Evolutionary conservation across 108 stramenopile species (phyloP).

Genomic region (Skeletonema marinoi): DNA sequence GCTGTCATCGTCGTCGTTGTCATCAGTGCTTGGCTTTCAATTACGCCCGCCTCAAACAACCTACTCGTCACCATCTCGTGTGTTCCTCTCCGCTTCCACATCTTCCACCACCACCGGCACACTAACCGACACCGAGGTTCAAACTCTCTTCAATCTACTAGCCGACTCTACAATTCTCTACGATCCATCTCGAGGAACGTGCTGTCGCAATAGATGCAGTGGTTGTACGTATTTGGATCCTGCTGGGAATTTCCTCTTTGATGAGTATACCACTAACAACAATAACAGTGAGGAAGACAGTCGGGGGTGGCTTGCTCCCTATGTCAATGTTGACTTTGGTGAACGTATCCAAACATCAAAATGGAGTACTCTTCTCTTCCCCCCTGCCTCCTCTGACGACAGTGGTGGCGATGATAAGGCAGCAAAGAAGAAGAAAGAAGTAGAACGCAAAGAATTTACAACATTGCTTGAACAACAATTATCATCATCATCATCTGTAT

Average conservation of each 20-base stretch:
- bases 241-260: slow-evolving; percentile 24
- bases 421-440: slow-evolving; percentile 8
- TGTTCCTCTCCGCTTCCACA: neutral
- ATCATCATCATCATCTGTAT: neutral
- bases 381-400: neutral
- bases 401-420: neutral
- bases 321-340: slow-evolving; percentile 30
- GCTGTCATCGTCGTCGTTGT: too few species aligned
- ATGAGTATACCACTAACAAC: slow-evolving; percentile 9
- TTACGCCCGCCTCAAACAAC: too few species aligned
- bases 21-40: too few species aligned
- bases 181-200: slow-evolving; percentile 46
- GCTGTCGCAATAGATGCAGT: slow-evolving; percentile 47
- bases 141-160: slow-evolving; percentile 22
- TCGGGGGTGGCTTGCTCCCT: slow-evolving; percentile 30
- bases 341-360: slow-evolving; percentile 8
- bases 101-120: neutral
- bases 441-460: slow-evolving; percentile 7
- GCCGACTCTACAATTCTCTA: slow-evolving; percentile 15
- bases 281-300: neutral
- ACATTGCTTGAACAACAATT: neutral
- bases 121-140: slow-evolving; percentile 9
- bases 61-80: too few species aligned
- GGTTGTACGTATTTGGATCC: slow-evolving; percentile 30
- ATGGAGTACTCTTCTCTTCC: slow-evolving; percentile 32